These are phyloP conservation scores for Thielaviopsis punctulata DNA, from an alignment of 2,329 filamentous ascomycete species.

Conservation along the genomic window DNA sequence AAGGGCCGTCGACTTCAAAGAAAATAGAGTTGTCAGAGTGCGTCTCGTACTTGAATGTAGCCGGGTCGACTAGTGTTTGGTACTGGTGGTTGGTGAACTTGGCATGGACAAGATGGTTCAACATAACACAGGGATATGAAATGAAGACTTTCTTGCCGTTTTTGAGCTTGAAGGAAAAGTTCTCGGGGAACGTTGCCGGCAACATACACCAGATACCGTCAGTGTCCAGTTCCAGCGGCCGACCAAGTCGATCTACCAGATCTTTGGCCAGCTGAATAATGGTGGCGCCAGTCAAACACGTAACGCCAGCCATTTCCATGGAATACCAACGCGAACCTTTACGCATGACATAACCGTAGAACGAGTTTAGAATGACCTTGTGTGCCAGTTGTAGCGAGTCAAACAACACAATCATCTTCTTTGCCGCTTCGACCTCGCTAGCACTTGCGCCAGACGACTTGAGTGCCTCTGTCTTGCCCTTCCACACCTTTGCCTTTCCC, in stretches of 20 bases:
- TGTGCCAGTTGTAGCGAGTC: slow-evolving; percentile 93
- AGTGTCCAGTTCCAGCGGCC: slow-evolving; percentile 86
- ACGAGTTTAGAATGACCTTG: slow-evolving; percentile 97
- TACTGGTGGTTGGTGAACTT: slow-evolving; percentile 97
- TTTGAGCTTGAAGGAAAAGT: slow-evolving; percentile 84
- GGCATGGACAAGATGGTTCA: slow-evolving; percentile 90
- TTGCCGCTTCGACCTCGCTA: slow-evolving; percentile 73
- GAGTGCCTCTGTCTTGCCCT: slow-evolving; percentile 78
- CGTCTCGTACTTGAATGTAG: slow-evolving; percentile 79
- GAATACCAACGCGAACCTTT: slow-evolving; percentile 99
- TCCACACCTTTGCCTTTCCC: slow-evolving; percentile 95
- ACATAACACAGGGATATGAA: slow-evolving; percentile 96
- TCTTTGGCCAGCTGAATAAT: slow-evolving; percentile 95
- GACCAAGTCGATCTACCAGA: slow-evolving; percentile 80
- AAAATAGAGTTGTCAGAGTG: slow-evolving; percentile 99
- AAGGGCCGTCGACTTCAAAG: slow-evolving; percentile 96
- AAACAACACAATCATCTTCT: slow-evolving; percentile 96
- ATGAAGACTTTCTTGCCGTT: slow-evolving; percentile 94
- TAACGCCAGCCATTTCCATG: slow-evolving; percentile 97
- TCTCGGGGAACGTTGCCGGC: slow-evolving; percentile 88
- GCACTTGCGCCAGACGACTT: slow-evolving; percentile 64
- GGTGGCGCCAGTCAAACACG: slow-evolving; percentile 83
- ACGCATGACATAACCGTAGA: slow-evolving; percentile 98
- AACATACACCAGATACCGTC: slow-evolving; percentile 99
- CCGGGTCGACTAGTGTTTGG: slow-evolving; percentile 66